These are phyloP conservation scores for Talaromyces sp. DNA, from an alignment of 2,329 filamentous ascomycete genomes.

Conservation along the genomic window DNA sequence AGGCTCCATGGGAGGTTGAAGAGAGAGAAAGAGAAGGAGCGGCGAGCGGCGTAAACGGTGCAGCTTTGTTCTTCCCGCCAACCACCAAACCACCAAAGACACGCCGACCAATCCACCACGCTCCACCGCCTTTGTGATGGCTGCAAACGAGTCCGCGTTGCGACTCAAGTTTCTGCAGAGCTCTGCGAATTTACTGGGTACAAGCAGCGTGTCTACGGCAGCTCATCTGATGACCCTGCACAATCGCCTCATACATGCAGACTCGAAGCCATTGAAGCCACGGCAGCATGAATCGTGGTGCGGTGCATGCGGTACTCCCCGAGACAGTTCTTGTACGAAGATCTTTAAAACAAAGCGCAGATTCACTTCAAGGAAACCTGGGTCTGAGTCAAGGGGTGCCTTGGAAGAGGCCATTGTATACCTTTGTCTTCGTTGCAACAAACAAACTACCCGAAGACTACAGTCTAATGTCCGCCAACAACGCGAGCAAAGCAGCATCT, in stretches of 20 bases:
- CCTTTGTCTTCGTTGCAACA: constrained; percentile 32
- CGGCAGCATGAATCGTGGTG: constrained; percentile 30
- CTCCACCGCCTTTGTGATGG: constrained; percentile 12
- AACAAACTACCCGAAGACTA: constrained; percentile 21
- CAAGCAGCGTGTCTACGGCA: constrained; percentile 34
- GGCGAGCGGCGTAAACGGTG: not conserved
- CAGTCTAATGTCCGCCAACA: constrained; percentile 9
- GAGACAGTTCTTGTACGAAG: constrained; percentile 26
- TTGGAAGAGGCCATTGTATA: constrained; percentile 25
- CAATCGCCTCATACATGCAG: constrained; percentile 29
- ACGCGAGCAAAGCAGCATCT: constrained; percentile 12
- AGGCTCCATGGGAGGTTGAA: not conserved
- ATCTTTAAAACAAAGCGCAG: constrained; percentile 20
- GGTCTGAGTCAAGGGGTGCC: constrained; percentile 9
- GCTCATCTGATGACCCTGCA: constrained; percentile 34
- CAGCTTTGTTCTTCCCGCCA: not conserved
- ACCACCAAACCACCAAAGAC: not conserved
- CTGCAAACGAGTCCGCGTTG: constrained; percentile 16
- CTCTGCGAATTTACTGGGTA: constrained; percentile 27
- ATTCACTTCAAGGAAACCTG: constrained; percentile 5
- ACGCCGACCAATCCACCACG: not conserved
- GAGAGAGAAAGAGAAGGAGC: not conserved
- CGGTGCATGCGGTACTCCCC: constrained; percentile 34
- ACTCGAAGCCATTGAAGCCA: constrained; percentile 26
- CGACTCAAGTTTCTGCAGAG: constrained; percentile 32